Evolutionary conservation across 2,329 filamentous ascomycete species (phyloP).

Genomic region (Paracamarosporium sp.): DNA sequence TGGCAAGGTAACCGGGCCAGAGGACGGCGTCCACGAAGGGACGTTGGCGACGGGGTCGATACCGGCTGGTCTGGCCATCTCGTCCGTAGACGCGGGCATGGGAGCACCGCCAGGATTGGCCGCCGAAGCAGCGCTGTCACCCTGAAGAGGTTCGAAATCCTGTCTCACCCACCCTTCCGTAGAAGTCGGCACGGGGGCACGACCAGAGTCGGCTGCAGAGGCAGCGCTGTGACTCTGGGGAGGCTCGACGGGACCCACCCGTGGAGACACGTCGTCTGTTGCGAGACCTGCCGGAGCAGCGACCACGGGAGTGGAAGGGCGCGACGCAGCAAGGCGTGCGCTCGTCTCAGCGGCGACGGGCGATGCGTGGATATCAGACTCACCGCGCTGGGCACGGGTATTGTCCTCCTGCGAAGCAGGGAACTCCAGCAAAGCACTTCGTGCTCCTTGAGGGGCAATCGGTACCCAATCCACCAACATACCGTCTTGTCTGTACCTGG

Average conservation of each 20-base stretch:
- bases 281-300: conserved; percentile 4
- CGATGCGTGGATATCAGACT: neutral
- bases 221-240: neutral
- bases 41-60: neutral
- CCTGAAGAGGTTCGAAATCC: neutral
- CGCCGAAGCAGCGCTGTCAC: neutral
- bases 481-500: neutral
- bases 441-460: neutral
- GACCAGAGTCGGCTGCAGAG: neutral
- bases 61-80: neutral
- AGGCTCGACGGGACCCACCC: neutral
- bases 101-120: neutral
- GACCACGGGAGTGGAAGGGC: conserved; percentile 1
- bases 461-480: neutral
- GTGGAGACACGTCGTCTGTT: neutral
- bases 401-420: conserved; percentile 2
- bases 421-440: conserved; percentile 1
- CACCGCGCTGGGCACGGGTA: neutral
- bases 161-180: conserved; percentile 1
- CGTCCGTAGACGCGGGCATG: neutral
- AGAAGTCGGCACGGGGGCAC: neutral
- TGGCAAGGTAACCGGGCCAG: neutral
- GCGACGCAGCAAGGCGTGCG: neutral
- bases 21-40: neutral
- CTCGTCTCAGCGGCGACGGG: neutral